Evolutionary conservation across 495 filamentous ascomycete genomes (phyloP), one percentile per base, ranked within the genome.

Genomic region (Annulohypoxylon moriforme): DNA sequence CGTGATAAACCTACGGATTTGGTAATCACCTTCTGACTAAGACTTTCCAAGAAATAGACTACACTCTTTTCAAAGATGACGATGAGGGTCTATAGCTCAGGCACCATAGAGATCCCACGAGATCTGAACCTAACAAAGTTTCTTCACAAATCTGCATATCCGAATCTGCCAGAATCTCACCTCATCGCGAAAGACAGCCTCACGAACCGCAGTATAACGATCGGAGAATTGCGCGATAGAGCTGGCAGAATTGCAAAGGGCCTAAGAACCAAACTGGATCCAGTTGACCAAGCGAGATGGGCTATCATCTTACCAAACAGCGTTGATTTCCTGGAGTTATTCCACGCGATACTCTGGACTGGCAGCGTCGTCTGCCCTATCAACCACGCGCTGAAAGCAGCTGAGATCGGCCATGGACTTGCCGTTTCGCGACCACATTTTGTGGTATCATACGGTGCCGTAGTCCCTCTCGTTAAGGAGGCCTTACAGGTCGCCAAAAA

Each of bases 151-250:
- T 76, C 68, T 20, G 74, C 76, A 3, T 66, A 69, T 18, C 74
- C 74, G 34, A 40, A 71, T 22, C 69, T 81, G 7, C 75, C 73
- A 0, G 75, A 75, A 27, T 80, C 78, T 11, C 78, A 80, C 63
- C 61, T 81, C 6, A 81, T 81, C 31, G 71, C 76, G n/a, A 81
- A 76, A 58, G 80, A 81, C 53, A 78, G 67, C 44, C 68, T 82
- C 27, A 79, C 80, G 4, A 78, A 79, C 58, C 77, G 80, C 5
- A 77, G 75, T 52, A 68, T 79, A 49, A 81, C 77, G 1, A 76
- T 81, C 50, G 77, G 71, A 25, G 65, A 76, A 47, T 69, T 81
- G 18, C 74, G 79, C n/a, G 72, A 77, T 25, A 67, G 75, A 34
- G 79, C 80, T 33, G 80, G 79, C 1, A 68, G 70, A 44, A 71